Percentiles rank a stretch among this genome's conserved stretches.
Conservation (phyloP, 116 monocot genomes). For the Phalaenopsis hybrid region DNA sequence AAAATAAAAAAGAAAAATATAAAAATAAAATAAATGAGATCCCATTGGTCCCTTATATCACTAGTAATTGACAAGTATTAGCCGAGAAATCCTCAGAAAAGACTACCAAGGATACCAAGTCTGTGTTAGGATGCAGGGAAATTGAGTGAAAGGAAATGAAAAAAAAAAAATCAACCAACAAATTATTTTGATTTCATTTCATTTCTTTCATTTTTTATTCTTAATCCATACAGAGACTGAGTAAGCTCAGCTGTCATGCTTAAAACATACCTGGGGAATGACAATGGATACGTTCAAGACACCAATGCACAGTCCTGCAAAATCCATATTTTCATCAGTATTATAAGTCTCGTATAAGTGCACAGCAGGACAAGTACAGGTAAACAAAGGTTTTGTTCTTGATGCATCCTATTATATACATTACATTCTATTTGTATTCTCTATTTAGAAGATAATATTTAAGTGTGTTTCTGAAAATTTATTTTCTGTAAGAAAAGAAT, state of each 20-base stretch:
- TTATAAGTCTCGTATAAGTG: neutral
- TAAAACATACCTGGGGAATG: constrained; percentile 10
- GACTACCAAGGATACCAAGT: too few relatives aligned
- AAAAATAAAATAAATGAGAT: too few relatives aligned
- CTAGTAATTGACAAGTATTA: too few relatives aligned
- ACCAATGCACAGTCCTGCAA: constrained; percentile 10
- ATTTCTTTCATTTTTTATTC: neutral
- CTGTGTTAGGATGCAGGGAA: too few relatives aligned
- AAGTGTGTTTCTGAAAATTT: too few relatives aligned
- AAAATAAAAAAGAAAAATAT: too few relatives aligned
- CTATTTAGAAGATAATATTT: too few relatives aligned
- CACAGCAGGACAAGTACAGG: neutral
- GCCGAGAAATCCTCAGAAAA: too few relatives aligned
- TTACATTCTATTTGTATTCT: too few relatives aligned
- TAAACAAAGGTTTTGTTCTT: neutral
- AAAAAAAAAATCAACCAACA: neutral
- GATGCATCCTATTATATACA: neutral
- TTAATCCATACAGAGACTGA: neutral
- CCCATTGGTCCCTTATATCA: too few relatives aligned
- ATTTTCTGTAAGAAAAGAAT: too few relatives aligned
- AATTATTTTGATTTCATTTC: neutral
- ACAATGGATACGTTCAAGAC: constrained; percentile 13
- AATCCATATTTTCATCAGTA: neutral
- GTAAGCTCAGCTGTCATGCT: neutral
- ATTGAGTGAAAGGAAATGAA: too few relatives aligned